Conservation (phyloP, 345 rosid species). For the Nephelium lappaceum region DNA sequence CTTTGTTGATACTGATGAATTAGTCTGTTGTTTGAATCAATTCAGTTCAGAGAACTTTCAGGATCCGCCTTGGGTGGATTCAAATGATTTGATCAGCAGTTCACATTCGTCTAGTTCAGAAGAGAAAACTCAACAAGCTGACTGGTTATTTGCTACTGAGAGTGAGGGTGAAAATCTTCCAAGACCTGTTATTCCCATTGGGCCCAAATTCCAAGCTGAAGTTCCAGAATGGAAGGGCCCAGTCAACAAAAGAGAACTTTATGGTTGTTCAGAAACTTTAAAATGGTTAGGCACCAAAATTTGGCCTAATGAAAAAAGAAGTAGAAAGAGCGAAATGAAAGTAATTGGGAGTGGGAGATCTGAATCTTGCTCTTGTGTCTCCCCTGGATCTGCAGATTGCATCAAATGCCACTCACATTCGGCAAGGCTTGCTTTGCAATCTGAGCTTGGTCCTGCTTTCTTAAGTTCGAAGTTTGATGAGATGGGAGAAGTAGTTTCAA, state of each 20-base stretch:
- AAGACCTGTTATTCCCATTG: constrained; percentile 41
- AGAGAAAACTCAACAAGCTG: constrained; percentile 12
- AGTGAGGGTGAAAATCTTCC: constrained; percentile 18
- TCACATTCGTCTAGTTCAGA: constrained; percentile 12
- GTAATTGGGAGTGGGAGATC: constrained; percentile 40
- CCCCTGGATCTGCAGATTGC: constrained; percentile 36
- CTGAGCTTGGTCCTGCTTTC: constrained; percentile 40
- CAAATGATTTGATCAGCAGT: constrained; percentile 7
- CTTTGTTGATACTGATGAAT: constrained; percentile 6
- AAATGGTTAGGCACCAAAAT: constrained; percentile 47
- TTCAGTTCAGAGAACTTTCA: constrained; percentile 10
- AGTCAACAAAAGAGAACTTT: constrained; percentile 25
- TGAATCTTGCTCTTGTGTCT: constrained; percentile 39
- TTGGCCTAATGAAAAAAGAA: constrained; percentile 43
- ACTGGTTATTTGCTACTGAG: constrained; percentile 10
- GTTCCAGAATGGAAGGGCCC: constrained; percentile 44
- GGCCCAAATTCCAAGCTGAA: constrained; percentile 51
- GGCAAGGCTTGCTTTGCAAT: constrained; percentile 29
- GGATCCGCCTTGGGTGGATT: constrained; percentile 18
- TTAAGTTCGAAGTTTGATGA: constrained; percentile 44
- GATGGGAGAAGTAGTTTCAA: constrained; percentile 43
- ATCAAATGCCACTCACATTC: constrained; percentile 34
- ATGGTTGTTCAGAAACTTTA: constrained; percentile 33
- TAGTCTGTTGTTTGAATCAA: constrained; percentile 18
- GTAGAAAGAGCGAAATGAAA: constrained; percentile 17